These are phyloP conservation scores for Yamadazyma nakazawae DNA, from an alignment of 805 yeast genomes.

Conservation along the genomic window DNA sequence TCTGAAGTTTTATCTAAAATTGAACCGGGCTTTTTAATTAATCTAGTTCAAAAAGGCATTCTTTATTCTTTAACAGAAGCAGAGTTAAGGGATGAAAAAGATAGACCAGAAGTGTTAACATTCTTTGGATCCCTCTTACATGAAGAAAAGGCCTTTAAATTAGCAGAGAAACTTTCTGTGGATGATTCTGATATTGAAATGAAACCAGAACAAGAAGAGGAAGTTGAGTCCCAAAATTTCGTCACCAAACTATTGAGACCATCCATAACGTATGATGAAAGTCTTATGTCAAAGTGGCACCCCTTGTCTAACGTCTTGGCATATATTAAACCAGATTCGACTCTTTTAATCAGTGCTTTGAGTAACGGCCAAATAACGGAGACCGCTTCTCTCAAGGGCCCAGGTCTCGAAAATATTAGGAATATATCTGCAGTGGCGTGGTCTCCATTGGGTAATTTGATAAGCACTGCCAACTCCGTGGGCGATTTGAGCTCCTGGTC, in stretches of 20 bases:
- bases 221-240: constrained; percentile 7
- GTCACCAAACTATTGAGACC: constrained; percentile 31
- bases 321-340: constrained; percentile 49
- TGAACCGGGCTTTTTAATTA: constrained; percentile 79
- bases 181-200: constrained; percentile 1
- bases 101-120: constrained; percentile 30
- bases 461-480: constrained; percentile 61
- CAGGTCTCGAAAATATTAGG: constrained; percentile 20
- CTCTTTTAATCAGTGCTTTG: constrained; percentile 44
- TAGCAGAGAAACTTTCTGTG: neutral
- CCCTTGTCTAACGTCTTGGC: constrained; percentile 51
- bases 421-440: constrained; percentile 45
- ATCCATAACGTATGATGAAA: constrained; percentile 35
- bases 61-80: constrained; percentile 71
- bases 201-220: neutral
- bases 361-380: constrained; percentile 25
- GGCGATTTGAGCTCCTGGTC: constrained; percentile 85
- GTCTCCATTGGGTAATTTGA: constrained; percentile 61
- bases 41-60: constrained; percentile 81
- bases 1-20: constrained; percentile 44
- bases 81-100: constrained; percentile 30
- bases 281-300: constrained; percentile 54
- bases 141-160: constrained; percentile 28
- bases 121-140: constrained; percentile 53
- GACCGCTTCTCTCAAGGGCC: constrained; percentile 29